Evolutionary conservation across 805 yeast species (phyloP), one percentile per base, ranked within the genome.

Genomic region (Isabelozyma pseudorhagii): DNA sequence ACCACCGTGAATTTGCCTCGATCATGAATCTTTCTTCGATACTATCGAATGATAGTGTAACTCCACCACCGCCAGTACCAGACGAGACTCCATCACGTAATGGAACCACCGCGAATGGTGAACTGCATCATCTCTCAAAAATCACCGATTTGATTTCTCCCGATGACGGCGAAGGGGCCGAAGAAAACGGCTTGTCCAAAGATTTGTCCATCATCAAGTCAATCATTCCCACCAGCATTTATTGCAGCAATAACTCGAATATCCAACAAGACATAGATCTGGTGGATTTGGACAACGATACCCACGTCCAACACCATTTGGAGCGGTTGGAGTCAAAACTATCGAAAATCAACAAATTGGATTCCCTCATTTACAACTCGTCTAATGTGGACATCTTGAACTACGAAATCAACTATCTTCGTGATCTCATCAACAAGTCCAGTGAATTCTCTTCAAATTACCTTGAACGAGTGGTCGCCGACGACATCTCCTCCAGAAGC

Each of bases 1-100:
- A 31, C 36, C 40, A 38, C 17, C n/a, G 9, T 38, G 11, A 13
- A 38, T 38, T 13, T 14, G 18, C 9, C 40, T n/a, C 8, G 38
- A 14, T 11, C 2, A 68, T 68, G 73, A 66, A 68, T 53, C 68
- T 68, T 42, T 67, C 72, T 13, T 67, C 72, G 27, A 69, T 69
- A 66, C 61, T 69, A 56, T 62, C 72, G 27, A 58, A 51, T 45
- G 69, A 66, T 49, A 54, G 57, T 47, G 46, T 36, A 25, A 44
- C 50, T 36, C 44, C 59, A 7, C 49, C 40, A 34, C 38, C 38
- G n/a, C 18, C 18, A 8, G 40, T 14, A 38, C 10, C 40, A 13
- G 25, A 41, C 5, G 7, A 5, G 18, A 8, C 14, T 9, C 25
- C 31, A 17, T 39, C 38, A 25, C 46, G 39, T 39, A 42, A 39